Evolutionary conservation across 208 protist species (phyloP), one percentile per base, ranked within the genome.

Genomic region (Hexamita inflata): DNA sequence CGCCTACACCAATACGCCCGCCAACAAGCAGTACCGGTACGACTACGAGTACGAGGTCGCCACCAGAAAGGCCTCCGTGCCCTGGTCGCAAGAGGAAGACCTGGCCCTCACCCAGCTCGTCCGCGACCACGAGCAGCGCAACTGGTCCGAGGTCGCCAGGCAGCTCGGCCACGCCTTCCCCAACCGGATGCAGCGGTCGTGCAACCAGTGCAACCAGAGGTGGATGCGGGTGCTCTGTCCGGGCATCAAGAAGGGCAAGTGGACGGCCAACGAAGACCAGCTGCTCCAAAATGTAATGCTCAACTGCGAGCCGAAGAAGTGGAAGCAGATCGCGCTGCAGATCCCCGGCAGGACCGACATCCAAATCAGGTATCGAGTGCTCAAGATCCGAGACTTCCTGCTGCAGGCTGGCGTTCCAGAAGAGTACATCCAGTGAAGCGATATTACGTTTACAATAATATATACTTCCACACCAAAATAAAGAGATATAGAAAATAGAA

Each of bases 41-140:
- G n/a, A n/a, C n/a, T n/a, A n/a, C n/a, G n/a, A n/a, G n/a, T n/a
- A n/a, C n/a, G n/a, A n/a, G n/a, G n/a, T n/a, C n/a, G n/a, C n/a
- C 26, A 66, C 15, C 60, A 15, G 30, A 38, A 40, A n/a, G 60
- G 60, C 15, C 15, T 38, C 60, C 15, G 34, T 30, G 13, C 13
- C 60, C 30, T 66, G 60, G 60, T 40, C 60, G 13, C 15, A 66
- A 38, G 60, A 66, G 19, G 60, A 66, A 38, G 60, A 66, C 34
- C 29, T 38, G 30, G 24, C 30, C 15, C 34, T 66, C 29, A 34
- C 15, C 15, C 15, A 38, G 13, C 24, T 15, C 29, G 60, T 66
- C 24, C 15, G 34, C 15, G 15, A 38, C 15, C 34, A 38, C 34
- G 34, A 66, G 29, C 24, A 15, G 34, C 15, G 34, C 24, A 40